These are phyloP conservation scores for Ceratocystiopsis brevicomis DNA, from an alignment of 2,329 filamentous ascomycete genomes.

Conservation along the genomic window DNA sequence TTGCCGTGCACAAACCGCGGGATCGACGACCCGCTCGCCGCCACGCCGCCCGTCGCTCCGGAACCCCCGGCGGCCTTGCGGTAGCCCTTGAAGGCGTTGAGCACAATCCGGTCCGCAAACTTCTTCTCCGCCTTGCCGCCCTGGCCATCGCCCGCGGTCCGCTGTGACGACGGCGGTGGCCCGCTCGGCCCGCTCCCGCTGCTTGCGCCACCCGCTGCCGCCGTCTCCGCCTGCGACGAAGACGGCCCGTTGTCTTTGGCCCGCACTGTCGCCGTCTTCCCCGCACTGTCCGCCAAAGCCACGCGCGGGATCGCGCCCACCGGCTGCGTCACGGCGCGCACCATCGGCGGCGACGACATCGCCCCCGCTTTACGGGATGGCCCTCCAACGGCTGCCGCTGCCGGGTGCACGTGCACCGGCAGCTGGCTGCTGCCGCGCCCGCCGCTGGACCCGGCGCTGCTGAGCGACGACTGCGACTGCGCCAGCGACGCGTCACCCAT, in stretches of 20 bases:
- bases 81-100: constrained; percentile 43
- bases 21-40: constrained; percentile 46
- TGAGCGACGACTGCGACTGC: not conserved
- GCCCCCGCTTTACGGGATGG: constrained; percentile 26
- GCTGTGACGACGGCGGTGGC: too few relatives aligned
- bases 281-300: constrained; percentile 2
- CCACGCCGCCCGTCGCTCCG: constrained; percentile 9
- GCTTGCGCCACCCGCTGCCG: not conserved
- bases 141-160: constrained; percentile 6
- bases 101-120: constrained; percentile 51
- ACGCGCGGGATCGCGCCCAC: constrained; percentile 25
- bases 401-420: too few relatives aligned
- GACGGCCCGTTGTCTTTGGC: too few relatives aligned
- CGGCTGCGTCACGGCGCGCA: constrained; percentile 34
- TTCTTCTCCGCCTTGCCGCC: constrained; percentile 42
- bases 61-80: constrained; percentile 24
- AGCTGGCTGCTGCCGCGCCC: constrained; percentile 6
- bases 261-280: too few relatives aligned
- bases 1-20: constrained; percentile 54
- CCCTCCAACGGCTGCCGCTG: not conserved
- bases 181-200: too few relatives aligned
- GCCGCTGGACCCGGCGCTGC: not conserved
- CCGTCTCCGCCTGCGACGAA: constrained; percentile 3
- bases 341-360: constrained; percentile 31
- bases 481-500: constrained; percentile 8